These are phyloP conservation scores for Cryptococcus sp. DNA, from an alignment of 1,284 basidiomycete genomes.

Conservation along the genomic window DNA sequence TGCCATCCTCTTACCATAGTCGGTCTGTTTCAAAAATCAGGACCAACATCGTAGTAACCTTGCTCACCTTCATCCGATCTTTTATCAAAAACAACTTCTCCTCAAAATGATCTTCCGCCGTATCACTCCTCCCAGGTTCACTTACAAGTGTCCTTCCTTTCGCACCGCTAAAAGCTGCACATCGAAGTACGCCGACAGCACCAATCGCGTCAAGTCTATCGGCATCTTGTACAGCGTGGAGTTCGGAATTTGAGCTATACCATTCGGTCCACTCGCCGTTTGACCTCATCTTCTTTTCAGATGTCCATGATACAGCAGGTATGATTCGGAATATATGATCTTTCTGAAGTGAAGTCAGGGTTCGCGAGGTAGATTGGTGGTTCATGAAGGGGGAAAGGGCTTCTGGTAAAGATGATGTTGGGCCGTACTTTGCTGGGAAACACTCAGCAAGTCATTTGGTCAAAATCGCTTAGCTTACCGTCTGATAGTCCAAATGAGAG, in stretches of 20 bases:
- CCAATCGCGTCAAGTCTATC: conserved; percentile 90
- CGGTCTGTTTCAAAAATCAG: too few species aligned
- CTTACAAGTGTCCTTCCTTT: conserved; percentile 22
- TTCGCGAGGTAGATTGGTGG: neutral
- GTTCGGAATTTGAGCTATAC: conserved; percentile 70
- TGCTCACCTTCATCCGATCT: conserved; percentile 60
- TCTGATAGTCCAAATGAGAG: too few species aligned
- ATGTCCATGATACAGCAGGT: conserved; percentile 79
- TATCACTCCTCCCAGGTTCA: conserved; percentile 53
- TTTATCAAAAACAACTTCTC: conserved; percentile 76
- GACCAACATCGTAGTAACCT: neutral
- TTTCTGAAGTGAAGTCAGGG: conserved; percentile 9
- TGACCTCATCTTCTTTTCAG: conserved; percentile 66
- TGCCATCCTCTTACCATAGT: too few species aligned
- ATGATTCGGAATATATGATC: conserved; percentile 55
- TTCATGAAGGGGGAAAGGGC: conserved; percentile 26
- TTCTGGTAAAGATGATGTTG: conserved; percentile 14
- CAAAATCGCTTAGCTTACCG: too few species aligned
- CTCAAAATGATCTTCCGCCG: conserved; percentile 77
- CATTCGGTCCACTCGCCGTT: conserved; percentile 60
- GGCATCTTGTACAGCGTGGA: conserved; percentile 89
- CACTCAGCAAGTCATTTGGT: too few species aligned
- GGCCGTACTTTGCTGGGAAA: conserved; percentile 35
- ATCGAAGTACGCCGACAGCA: conserved; percentile 80
- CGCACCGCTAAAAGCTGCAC: conserved; percentile 71